Conservation (phyloP, 441 rosid species). For the Kokia cookei region DNA sequence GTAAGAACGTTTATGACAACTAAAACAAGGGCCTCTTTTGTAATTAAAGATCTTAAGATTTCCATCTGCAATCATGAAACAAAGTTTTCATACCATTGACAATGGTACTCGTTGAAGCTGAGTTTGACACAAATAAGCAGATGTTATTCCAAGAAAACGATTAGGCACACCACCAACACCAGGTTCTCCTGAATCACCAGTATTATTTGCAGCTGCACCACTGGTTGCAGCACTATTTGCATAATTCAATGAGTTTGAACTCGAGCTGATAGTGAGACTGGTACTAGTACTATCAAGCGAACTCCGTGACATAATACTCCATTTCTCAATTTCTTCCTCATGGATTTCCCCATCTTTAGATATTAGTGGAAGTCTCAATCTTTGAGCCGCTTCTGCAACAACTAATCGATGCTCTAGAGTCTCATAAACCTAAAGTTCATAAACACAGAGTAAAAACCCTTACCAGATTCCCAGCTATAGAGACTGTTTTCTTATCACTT, state of each 20-base stretch:
- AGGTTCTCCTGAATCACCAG: slow-evolving; percentile 50
- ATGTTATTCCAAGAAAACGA: slow-evolving; percentile 86
- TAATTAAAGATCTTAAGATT: not conserved
- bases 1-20: not conserved
- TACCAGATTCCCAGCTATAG: not conserved
- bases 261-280: slow-evolving; percentile 64
- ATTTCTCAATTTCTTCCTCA: slow-evolving; percentile 91
- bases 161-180: slow-evolving; percentile 78
- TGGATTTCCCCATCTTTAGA: slow-evolving; percentile 88
- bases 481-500: not conserved
- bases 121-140: slow-evolving; percentile 77
- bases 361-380: slow-evolving; percentile 83
- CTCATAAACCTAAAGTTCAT: slow-evolving; percentile 59
- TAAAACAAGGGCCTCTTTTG: not conserved
- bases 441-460: not conserved
- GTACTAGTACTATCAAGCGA: slow-evolving; percentile 84
- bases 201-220: slow-evolving; percentile 30
- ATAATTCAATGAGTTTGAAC: slow-evolving; percentile 61
- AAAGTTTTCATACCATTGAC: slow-evolving; percentile 42
- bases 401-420: slow-evolving; percentile 78
- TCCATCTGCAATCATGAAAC: not conserved
- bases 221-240: slow-evolving; percentile 31
- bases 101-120: slow-evolving; percentile 66
- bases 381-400: slow-evolving; percentile 96
- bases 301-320: slow-evolving; percentile 76